Base-by-base conservation (phyloP, 1,284 basidiomycete species). In the Marasmius sp. region DNA sequence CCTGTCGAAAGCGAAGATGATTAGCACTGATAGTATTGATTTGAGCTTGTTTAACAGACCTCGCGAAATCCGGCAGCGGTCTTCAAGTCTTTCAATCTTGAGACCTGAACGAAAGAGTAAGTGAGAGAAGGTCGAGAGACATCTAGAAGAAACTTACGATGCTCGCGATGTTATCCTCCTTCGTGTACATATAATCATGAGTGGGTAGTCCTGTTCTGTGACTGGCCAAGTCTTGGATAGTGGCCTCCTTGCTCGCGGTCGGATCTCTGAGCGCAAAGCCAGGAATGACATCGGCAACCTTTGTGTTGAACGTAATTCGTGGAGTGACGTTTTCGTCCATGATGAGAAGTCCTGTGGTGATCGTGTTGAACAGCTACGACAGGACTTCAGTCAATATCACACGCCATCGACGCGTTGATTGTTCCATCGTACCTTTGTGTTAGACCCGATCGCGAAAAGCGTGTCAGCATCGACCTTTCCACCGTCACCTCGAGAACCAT, bases 151-250 rank as follows among this genome's bases (percentile, higher is more conserved):
- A 18, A 51, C 45, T 27, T 49, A 63, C 60, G 41, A 64, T 36
- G n/a, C 45, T 56, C 6, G 14, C 0, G 22, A 33, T 27, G 6
- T 50, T 58, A 22, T 62, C 51, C 11, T 51, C 34, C 37, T 37
- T 33, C 12, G 36, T 38, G 51, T 64, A 67, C 57, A 58, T 58
- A 4, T 52, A 34, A 37, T 67, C 62, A 33, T 66, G 70, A 16
- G 58, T 62, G 37, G 72, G 71, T n/a, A 68, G 59, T 0, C 71
- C 71, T 11, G 68, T 70, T 22, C 70, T 69, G 57, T 72, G 71
- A 41, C 62, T 67, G 68, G 71, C 71, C 14, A 67, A 60, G 58
- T 73, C 72, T 36, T 67, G 50, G 18, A 70, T 63, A 0, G 65
- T 69, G 20, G 66, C 61, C 36, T 69, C 54, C 38, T 61, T 52